Evolutionary conservation across 1,284 basidiomycete species (phyloP).

Genomic region (Heterobasidion annosum): DNA sequence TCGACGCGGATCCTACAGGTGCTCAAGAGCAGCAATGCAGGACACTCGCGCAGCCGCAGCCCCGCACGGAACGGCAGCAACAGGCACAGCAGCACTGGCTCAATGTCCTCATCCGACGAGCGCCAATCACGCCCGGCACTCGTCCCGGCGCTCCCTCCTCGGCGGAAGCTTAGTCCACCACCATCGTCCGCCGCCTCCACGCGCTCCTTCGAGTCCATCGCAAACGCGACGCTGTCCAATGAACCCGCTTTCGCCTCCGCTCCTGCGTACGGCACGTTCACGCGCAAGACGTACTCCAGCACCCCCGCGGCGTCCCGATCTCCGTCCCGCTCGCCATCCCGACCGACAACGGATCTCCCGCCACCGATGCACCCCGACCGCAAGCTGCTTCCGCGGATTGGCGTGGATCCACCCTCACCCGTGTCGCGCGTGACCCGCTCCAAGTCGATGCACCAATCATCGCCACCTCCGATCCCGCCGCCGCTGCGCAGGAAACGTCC

Average conservation of each 20-base stretch:
- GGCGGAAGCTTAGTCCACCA: constrained; percentile 17
- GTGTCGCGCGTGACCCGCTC: constrained; percentile 36
- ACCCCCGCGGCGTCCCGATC: constrained; percentile 3
- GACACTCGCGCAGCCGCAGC: constrained; percentile 8
- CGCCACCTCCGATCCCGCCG: constrained; percentile 33
- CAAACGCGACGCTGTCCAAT: constrained; percentile 21
- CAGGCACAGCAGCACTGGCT: constrained; percentile 18
- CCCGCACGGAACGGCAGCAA: constrained; percentile 16
- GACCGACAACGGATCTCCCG: constrained; percentile 18
- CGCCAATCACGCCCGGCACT: neutral
- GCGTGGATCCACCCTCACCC: constrained; percentile 8
- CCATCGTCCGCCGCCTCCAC: constrained; percentile 23
- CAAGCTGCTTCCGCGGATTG: constrained; percentile 18
- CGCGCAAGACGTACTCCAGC: neutral
- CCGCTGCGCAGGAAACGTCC: constrained; percentile 35
- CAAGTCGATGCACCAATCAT: constrained; percentile 43
- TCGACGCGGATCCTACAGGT: constrained; percentile 63
- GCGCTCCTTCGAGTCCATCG: constrained; percentile 31
- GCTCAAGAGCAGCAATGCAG: constrained; percentile 31
- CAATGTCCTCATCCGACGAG: constrained; percentile 9
- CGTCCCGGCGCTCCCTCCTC: constrained; percentile 22
- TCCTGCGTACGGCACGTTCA: neutral
- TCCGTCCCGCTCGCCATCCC: constrained; percentile 10
- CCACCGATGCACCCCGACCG: constrained; percentile 51
- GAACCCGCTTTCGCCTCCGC: neutral